Base-by-base conservation (phyloP, 208 protist genomes). In the Trichomonas gallinae region DNA sequence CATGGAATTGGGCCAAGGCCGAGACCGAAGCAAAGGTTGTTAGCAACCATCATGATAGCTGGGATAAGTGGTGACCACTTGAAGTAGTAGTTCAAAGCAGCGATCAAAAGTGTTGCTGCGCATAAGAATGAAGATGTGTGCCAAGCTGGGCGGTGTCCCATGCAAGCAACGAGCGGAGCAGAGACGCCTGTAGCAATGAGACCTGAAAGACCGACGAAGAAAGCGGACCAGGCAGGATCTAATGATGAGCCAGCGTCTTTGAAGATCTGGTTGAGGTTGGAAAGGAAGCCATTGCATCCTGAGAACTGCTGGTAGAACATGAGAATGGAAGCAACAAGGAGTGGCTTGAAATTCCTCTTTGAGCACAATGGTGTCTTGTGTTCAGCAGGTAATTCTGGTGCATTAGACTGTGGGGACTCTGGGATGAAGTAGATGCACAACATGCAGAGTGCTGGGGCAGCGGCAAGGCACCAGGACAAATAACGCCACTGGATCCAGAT, bases 281-380 rank as follows among this genome's bases (percentile, higher is more conserved):
- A 34, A 58, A 93, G 87, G 44, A 93, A 51, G 8, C 40, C 87
- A 42, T 34, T 44, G 17, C n/a, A 42, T 6, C 87, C 87, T 26
- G 87, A 34, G 44, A 93, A 93, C 31, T 93, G 87, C n/a, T 93
- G 87, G 44, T 49, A 93, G 87, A 93, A 93, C 87, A 93, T 93
- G n/a, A 93, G 44, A 17, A 51, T 1, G 26, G 44, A 51, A 8
- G 87, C 48, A 58, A 51, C n/a, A 6, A 93, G 9, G 15, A 93
- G 40, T 93, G 87, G 87, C 17, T 51, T 48, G 31, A 93, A 15
- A 26, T 49, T 49, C 46, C 46, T 93, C n/a, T 51, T 93, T 34
- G 42, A 44, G 87, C 6, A 93, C 3, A 93, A 38, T 9, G 44
- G 10, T 48, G 48, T 42, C 13, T 51, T 48, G 3, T 34, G 34